Percentiles rank a stretch among this genome's conserved stretches.
Evolutionary conservation across 495 filamentous ascomycete species (phyloP).

Genomic region (Hyaloscypha variabilis): DNA sequence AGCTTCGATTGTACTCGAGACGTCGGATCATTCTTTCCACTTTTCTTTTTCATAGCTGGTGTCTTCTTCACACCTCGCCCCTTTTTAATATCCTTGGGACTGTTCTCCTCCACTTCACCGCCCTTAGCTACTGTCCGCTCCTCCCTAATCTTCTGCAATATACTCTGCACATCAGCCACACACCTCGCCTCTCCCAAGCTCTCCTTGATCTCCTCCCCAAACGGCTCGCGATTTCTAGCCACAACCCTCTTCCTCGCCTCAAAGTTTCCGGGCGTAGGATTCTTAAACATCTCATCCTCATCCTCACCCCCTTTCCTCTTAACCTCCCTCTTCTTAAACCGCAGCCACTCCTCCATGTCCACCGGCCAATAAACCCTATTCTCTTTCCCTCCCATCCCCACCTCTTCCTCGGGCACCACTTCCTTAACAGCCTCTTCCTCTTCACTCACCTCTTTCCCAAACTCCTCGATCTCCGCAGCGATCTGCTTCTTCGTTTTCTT

Average conservation of each 20-base stretch:
- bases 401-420: constrained; percentile 65
- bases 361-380: constrained; percentile 89
- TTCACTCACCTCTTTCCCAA: constrained; percentile 44
- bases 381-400: constrained; percentile 89
- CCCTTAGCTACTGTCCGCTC: constrained; percentile 14
- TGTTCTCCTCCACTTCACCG: constrained; percentile 17
- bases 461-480: constrained; percentile 31
- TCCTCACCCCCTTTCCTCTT: constrained; percentile 53
- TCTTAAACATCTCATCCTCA: constrained; percentile 29
- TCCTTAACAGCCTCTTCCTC: constrained; percentile 36
- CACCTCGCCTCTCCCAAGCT: constrained; percentile 33
- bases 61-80: constrained; percentile 27
- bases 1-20: constrained; percentile 30
- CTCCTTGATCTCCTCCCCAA: constrained; percentile 30
- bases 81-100: constrained; percentile 27
- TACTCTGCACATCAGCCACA: constrained; percentile 30
- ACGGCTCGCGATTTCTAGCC: constrained; percentile 12
- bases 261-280: constrained; percentile 35
- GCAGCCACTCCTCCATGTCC: constrained; percentile 88
- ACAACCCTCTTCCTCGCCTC: constrained; percentile 20
- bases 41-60: constrained; percentile 26
- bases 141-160: constrained; percentile 31
- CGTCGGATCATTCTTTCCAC: constrained; percentile 18
- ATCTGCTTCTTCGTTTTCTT: constrained; percentile 35
- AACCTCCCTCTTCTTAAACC: constrained; percentile 71